phyloP scores from a whole-genome alignment of 495 filamentous ascomycete species.

The Aspergillus panamensis region DNA sequence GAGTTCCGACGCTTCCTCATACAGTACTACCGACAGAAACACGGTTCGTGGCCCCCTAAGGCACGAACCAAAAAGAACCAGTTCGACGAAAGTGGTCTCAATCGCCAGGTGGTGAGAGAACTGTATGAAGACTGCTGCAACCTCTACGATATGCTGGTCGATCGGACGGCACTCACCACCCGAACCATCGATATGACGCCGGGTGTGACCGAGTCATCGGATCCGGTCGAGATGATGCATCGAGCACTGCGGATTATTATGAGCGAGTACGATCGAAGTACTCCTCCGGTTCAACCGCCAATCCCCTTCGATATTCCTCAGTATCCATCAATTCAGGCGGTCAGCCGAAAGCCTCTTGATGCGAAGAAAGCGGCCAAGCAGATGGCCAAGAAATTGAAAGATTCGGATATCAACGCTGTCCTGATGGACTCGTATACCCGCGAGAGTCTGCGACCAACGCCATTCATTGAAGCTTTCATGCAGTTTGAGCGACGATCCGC shows the following conservation, averaged over 20 bases:
- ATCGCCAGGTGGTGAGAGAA: slow-evolving; percentile 73
- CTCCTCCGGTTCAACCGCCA: slow-evolving; percentile 83
- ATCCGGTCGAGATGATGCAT: slow-evolving; percentile 42
- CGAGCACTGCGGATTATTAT: slow-evolving; percentile 69
- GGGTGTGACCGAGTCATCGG: slow-evolving; percentile 33
- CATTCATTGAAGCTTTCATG: slow-evolving; percentile 76
- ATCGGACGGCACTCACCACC: slow-evolving; percentile 58
- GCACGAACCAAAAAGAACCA: slow-evolving; percentile 88
- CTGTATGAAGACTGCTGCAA: slow-evolving; percentile 82
- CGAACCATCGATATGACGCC: slow-evolving; percentile 46
- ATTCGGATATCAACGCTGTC: slow-evolving; percentile 69
- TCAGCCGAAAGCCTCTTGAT: slow-evolving; percentile 58
- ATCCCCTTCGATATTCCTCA: slow-evolving; percentile 88
- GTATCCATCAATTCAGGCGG: slow-evolving; percentile 62
- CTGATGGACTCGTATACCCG: slow-evolving; percentile 73
- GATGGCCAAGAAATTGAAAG: slow-evolving; percentile 65
- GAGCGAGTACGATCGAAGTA: slow-evolving; percentile 81
- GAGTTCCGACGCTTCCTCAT: slow-evolving; percentile 72
- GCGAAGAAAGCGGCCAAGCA: slow-evolving; percentile 67
- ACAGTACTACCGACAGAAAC: slow-evolving; percentile 72
- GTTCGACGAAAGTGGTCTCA: slow-evolving; percentile 80
- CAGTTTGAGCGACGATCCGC: slow-evolving; percentile 77
- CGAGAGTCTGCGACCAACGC: slow-evolving; percentile 58
- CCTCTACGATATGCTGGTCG: slow-evolving; percentile 85
- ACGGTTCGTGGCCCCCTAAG: slow-evolving; percentile 93